Conservation (phyloP, 306 rosid genomes). For the Prunus padus region DNA sequence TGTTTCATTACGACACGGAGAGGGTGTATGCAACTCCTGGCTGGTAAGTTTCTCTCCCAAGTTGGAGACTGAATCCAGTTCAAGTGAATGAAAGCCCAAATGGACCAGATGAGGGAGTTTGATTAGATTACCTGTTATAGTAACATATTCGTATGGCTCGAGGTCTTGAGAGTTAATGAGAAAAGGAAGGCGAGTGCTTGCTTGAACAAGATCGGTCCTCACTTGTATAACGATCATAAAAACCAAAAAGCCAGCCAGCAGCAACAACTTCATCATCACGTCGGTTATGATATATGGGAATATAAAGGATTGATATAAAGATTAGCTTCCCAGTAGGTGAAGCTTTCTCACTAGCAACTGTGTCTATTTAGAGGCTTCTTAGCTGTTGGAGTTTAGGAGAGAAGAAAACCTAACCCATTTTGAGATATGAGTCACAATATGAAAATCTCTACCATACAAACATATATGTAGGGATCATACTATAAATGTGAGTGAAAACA, state of each 20-base stretch:
- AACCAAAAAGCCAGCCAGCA: slow-evolving; percentile 38
- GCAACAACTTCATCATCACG: slow-evolving; percentile 39
- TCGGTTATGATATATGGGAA: not conserved
- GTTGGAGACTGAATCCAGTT: not conserved
- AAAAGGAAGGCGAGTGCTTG: slow-evolving; percentile 39
- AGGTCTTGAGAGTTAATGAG: slow-evolving; percentile 23
- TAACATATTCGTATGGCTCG: slow-evolving; percentile 46
- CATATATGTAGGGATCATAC: not conserved
- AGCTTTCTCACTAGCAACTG: slow-evolving; percentile 12
- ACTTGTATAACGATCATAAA: slow-evolving; percentile 25
- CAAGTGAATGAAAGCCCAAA: not conserved
- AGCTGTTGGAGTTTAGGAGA: slow-evolving; percentile 29
- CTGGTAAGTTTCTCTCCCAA: not conserved
- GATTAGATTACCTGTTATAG: slow-evolving; percentile 54
- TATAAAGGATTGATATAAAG: not conserved
- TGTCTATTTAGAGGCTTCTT: slow-evolving; percentile 18
- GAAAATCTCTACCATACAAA: not conserved
- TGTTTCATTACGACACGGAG: too few relatives aligned
- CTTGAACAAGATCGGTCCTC: slow-evolving; percentile 38
- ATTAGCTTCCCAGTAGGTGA: slow-evolving; percentile 27
- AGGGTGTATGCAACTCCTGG: too few relatives aligned
- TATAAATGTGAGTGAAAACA: not conserved
- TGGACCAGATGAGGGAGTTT: not conserved
- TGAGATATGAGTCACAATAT: not conserved
- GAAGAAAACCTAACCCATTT: slow-evolving; percentile 19